Evolutionary conservation across 768 basidiomycete genomes (phyloP).

Genomic region (Pholiota molesta): DNA sequence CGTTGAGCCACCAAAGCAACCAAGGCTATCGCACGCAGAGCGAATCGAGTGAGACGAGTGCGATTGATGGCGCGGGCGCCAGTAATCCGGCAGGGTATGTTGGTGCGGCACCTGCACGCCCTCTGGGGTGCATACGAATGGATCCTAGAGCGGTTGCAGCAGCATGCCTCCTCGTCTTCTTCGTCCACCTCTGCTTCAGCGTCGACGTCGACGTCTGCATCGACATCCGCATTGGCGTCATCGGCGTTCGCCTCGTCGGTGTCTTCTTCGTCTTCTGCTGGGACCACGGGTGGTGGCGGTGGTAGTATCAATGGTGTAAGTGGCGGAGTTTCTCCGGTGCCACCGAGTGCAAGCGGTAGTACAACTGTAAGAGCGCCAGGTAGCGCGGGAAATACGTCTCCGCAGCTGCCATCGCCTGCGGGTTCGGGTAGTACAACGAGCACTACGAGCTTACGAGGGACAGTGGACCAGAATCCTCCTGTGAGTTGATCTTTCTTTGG

Average conservation of each 20-base stretch:
- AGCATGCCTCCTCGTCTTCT: conserved; percentile 3
- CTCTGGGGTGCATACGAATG: conserved; percentile 8
- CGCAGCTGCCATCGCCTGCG: conserved; percentile 77
- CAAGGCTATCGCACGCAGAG: conserved; percentile 17
- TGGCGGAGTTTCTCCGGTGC: conserved; percentile 46
- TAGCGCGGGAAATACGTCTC: conserved; percentile 56
- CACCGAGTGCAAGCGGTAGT: conserved; percentile 32
- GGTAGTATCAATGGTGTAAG: conserved; percentile 3
- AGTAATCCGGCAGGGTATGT: conserved; percentile 20
- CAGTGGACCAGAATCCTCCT: conserved; percentile 92
- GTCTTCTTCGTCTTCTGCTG: conserved; percentile 3
- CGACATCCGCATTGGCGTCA: conserved; percentile 4
- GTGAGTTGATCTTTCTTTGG: conserved; percentile 42
- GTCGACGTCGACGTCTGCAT: conserved; percentile 6
- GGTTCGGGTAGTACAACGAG: conserved; percentile 35
- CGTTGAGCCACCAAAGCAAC: background rate
- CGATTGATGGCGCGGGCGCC: conserved; percentile 13
- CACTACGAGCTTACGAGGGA: conserved; percentile 38
- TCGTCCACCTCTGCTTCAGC: conserved; percentile 8
- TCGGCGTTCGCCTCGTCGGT: background rate
- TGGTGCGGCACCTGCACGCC: conserved; percentile 12
- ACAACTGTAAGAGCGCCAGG: conserved; percentile 27
- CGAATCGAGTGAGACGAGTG: conserved; percentile 21
- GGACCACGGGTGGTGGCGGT: background rate
- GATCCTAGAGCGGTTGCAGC: conserved; percentile 8